Percentiles rank a stretch among this genome's conserved stretches.
Conservation (phyloP, 176 grass and related monocot genomes). For the Leersia perrieri region DNA sequence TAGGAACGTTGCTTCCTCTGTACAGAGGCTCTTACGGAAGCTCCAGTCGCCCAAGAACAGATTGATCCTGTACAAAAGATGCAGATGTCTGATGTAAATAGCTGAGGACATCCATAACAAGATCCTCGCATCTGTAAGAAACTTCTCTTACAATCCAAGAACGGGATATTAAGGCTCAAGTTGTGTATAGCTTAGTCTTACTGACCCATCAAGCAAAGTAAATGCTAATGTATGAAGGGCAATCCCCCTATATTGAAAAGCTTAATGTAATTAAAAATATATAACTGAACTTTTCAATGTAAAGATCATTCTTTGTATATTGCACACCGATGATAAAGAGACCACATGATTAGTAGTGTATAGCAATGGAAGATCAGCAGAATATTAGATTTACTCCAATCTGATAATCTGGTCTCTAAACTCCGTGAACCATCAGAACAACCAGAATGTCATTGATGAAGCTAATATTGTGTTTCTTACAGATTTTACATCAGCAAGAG, state of each 20-base stretch:
- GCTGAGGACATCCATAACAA: not conserved
- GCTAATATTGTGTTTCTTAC: not conserved
- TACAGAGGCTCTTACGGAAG: slow-evolving; percentile 50
- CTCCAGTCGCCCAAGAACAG: slow-evolving; percentile 62
- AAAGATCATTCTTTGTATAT: not conserved
- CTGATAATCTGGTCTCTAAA: not conserved
- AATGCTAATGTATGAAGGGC: not conserved
- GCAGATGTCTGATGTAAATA: not conserved
- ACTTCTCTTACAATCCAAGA: slow-evolving; percentile 23
- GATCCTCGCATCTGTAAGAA: not conserved
- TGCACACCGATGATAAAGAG: not conserved
- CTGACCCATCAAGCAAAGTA: not conserved
- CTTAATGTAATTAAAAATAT: not conserved
- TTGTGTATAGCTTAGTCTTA: not conserved
- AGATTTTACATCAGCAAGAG: not conserved
- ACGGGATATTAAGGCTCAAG: not conserved
- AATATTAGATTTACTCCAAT: not conserved
- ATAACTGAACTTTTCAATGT: not conserved
- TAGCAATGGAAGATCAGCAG: not conserved
- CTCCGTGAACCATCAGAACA: not conserved
- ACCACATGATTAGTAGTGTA: not conserved
- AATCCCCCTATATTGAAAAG: not conserved
- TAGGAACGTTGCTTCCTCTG: slow-evolving; percentile 58
- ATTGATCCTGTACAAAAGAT: slow-evolving; percentile 29
- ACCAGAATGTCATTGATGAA: not conserved